Evolutionary conservation across 169 alveolate genomes (phyloP), one percentile per base, ranked within the genome.

Genomic region (Toxoplasma gondii): DNA sequence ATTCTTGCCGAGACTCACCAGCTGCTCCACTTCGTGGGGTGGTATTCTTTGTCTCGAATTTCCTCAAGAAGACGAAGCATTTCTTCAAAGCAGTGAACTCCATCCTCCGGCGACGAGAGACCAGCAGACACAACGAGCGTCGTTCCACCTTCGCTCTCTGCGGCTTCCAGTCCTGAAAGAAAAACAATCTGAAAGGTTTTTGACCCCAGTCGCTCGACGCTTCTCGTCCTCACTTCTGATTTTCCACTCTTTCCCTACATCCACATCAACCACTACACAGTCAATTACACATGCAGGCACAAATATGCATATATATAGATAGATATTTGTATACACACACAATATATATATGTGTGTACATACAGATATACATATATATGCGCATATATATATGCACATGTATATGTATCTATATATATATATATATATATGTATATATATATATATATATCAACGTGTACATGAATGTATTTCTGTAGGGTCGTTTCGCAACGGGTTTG

Each of bases 21-120:
- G 87, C 87, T 64, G 87, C 93, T 64, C 87, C 87, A 88, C 31
- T 86, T 86, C 80, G 91, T 86, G 1, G 91, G 91, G 43, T 86
- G 91, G 78, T 86, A 86, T 36, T 86, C 91, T 39, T 34, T 7
- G 78, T 39, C 49, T 12, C 44, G 49, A 10, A 39, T 49, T 45
- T 86, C 91, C 9, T 39, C 49, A 41, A 86, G 58, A 29, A 86
- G 45, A 10, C 34, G 16, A 43, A 24, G 38, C 74, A 86, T 44
- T 38, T 86, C 80, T 29, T 16, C 58, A 78, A 45, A 86, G 91
- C 38, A 86, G 69, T 2, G 34, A 10, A 86, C 41, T 7, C 91
- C 5, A 27, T 44, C 43, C 45, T 36, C 43, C 31, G 49, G n/a
- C 45, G 49, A 74, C 5, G 84, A 10, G 22, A 74, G 44, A 2